Conservation (phyloP, 169 alveolate species). For the Miamiensis avidus region DNA sequence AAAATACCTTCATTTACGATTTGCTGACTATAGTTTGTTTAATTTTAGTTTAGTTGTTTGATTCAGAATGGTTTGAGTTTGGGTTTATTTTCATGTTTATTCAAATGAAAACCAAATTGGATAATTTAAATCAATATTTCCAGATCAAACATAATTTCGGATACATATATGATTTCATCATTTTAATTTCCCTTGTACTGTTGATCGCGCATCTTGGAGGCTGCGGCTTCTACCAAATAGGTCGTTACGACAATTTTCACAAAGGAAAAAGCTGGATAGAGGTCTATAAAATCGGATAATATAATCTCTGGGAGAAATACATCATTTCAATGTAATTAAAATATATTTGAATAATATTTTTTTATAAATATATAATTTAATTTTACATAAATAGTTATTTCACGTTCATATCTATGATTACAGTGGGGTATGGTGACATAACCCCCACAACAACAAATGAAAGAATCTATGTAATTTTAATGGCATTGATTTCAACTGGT, state of each 20-base stretch:
- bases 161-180: not conserved
- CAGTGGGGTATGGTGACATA: not conserved
- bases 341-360: too few species aligned
- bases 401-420: not conserved
- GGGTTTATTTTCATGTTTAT: too few species aligned
- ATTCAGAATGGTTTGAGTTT: not conserved
- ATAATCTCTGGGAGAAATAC: not conserved
- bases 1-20: not conserved
- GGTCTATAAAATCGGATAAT: not conserved
- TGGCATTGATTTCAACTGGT: not conserved
- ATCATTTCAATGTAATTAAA: not conserved
- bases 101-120: not conserved
- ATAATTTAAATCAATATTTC: too few species aligned
- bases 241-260: not conserved
- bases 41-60: not conserved
- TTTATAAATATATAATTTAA: too few species aligned
- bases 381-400: too few species aligned
- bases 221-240: not conserved
- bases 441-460: not conserved
- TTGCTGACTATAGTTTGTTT: not conserved
- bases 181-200: not conserved
- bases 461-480: not conserved
- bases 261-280: not conserved
- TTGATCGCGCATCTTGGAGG: not conserved
- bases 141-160: too few species aligned